These are phyloP conservation scores for Hyphodiscus sp. DNA, from an alignment of 2,329 filamentous ascomycete genomes.

Conservation along the genomic window DNA sequence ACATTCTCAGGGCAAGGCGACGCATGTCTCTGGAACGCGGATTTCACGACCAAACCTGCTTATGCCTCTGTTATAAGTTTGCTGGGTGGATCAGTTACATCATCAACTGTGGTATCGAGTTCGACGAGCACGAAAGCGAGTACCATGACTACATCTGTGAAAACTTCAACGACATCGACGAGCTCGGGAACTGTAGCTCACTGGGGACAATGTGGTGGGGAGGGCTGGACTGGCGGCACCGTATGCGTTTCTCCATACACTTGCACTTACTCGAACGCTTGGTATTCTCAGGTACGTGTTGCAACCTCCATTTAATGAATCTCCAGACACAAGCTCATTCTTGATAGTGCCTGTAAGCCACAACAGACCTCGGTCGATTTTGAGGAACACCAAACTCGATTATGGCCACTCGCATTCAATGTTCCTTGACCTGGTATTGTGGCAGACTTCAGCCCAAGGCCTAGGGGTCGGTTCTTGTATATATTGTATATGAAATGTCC, in stretches of 20 bases:
- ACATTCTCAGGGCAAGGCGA: slow-evolving; percentile 36
- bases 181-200: slow-evolving; percentile 7
- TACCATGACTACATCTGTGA: not conserved
- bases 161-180: slow-evolving; percentile 1
- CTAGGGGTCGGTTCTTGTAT: not conserved
- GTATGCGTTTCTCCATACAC: slow-evolving; percentile 15
- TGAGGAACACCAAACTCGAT: not conserved
- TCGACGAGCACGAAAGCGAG: not conserved
- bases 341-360: not conserved
- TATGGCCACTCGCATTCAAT: not conserved
- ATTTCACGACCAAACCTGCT: slow-evolving; percentile 38
- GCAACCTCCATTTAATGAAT: not conserved
- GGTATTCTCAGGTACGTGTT: slow-evolving; percentile 7
- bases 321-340: not conserved
- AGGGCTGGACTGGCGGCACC: slow-evolving; percentile 13
- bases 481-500: not conserved
- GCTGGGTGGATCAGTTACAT: slow-evolving; percentile 16
- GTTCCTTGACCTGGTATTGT: not conserved
- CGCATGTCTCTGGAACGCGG: slow-evolving; percentile 37
- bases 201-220: slow-evolving; percentile 23
- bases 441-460: not conserved
- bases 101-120: slow-evolving; percentile 1
- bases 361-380: not conserved
- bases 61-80: slow-evolving; percentile 34
- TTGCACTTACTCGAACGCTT: slow-evolving; percentile 17